Percentiles rank a stretch among this genome's conserved stretches.
phyloP scores from a whole-genome alignment of 352 stramenopile species.

The Phytophthora foliorum region DNA sequence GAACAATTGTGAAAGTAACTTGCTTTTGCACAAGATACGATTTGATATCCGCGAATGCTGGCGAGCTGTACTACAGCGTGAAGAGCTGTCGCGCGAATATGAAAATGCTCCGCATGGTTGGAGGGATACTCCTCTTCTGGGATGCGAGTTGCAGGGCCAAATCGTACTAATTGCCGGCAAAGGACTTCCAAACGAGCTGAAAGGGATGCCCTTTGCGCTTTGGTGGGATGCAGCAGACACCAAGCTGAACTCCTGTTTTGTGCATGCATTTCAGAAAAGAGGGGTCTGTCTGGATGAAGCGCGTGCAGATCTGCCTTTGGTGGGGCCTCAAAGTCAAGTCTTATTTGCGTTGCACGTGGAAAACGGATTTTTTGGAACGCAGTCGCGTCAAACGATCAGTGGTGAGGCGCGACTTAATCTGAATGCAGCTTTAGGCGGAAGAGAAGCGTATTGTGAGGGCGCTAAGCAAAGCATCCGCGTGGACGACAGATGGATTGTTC shows the following conservation, averaged over 20 bases:
- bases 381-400: slow-evolving; percentile 15
- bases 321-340: slow-evolving; percentile 29
- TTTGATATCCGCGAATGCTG: slow-evolving; percentile 45
- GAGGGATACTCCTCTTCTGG: slow-evolving; percentile 28
- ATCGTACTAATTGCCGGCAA: slow-evolving; percentile 22
- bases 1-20: neutral
- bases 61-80: slow-evolving; percentile 4
- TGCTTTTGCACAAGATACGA: slow-evolving; percentile 30
- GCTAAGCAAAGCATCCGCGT: neutral
- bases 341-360: slow-evolving; percentile 33
- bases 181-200: slow-evolving; percentile 3
- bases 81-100: neutral
- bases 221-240: slow-evolving; percentile 63
- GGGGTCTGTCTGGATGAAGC: neutral
- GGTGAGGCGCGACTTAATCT: slow-evolving; percentile 43
- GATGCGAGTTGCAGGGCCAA: slow-evolving; percentile 58
- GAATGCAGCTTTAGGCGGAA: slow-evolving; percentile 1
- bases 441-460: neutral
- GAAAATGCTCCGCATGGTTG: neutral
- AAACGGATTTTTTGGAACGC: slow-evolving; percentile 34
- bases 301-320: neutral
- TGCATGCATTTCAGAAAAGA: slow-evolving; percentile 32
- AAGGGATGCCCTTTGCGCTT: slow-evolving; percentile 48
- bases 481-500: neutral
- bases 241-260: slow-evolving; percentile 58